Percentiles rank a stretch among this genome's conserved stretches.
Conservation (phyloP, 306 rosid genomes). For the Ochetophila trinervis region DNA sequence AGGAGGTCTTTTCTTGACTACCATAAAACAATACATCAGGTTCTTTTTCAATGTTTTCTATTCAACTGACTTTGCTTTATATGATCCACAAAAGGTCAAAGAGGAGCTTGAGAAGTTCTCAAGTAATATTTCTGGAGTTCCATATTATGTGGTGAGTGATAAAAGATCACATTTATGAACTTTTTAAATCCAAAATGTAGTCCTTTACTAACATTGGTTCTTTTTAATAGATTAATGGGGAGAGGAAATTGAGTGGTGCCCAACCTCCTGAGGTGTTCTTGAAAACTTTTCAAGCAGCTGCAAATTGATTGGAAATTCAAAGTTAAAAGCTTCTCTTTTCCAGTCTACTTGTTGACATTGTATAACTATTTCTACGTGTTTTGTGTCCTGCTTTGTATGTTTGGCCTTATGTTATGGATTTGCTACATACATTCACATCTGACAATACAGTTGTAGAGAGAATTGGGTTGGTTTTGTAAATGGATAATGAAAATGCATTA, state of each 20-base stretch:
- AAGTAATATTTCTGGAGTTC: conserved; percentile 60
- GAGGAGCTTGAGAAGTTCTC: conserved; percentile 65
- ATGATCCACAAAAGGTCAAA: conserved; percentile 49
- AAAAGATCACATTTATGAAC: conserved; percentile 3
- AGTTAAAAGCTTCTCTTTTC: not conserved
- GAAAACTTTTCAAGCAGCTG: conserved; percentile 58
- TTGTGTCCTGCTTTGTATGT: not conserved
- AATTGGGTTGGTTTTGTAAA: too few species aligned
- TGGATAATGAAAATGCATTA: too few species aligned
- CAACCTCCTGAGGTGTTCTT: conserved; percentile 74
- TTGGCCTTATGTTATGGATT: too few species aligned
- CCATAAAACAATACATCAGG: not conserved
- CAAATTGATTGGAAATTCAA: conserved; percentile 31
- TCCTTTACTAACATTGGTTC: conserved; percentile 13
- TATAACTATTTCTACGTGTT: not conserved
- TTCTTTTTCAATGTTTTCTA: not conserved
- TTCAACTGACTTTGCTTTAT: conserved; percentile 22
- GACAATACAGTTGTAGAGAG: too few species aligned
- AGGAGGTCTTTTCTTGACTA: conserved; percentile 48
- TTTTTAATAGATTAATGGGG: conserved; percentile 69
- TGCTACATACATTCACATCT: too few species aligned
- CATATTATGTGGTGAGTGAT: conserved; percentile 63
- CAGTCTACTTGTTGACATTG: not conserved
- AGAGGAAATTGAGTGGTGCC: conserved; percentile 57
- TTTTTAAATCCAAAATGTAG: not conserved